Evolutionary conservation across 1,284 basidiomycete genomes (phyloP).

Genomic region (Leccinum pseudoinsigne): DNA sequence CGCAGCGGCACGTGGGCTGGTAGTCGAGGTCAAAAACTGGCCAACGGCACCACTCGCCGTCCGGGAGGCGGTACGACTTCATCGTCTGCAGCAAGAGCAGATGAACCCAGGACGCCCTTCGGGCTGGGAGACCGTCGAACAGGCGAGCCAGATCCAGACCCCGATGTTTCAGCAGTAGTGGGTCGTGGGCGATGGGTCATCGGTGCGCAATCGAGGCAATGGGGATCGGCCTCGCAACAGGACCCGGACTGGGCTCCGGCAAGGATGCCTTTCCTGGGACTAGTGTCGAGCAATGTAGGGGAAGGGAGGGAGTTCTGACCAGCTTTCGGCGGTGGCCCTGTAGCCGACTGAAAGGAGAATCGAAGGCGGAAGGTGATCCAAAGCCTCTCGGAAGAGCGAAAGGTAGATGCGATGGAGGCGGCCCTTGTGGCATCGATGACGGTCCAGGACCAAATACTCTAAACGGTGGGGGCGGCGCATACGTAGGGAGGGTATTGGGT

Average conservation of each 20-base stretch:
- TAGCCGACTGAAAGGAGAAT: conserved; percentile 43
- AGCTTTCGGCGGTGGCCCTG: conserved; percentile 50
- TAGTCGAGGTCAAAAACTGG: conserved; percentile 44
- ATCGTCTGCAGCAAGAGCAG: conserved; percentile 71
- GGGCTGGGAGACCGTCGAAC: conserved; percentile 68
- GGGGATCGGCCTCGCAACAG: conserved; percentile 54
- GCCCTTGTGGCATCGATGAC: conserved; percentile 40
- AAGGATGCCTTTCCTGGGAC: conserved; percentile 36
- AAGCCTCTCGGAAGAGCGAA: conserved; percentile 55
- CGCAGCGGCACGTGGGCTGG: conserved; percentile 53
- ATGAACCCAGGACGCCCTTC: conserved; percentile 71
- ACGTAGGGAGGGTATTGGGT: conserved; percentile 47
- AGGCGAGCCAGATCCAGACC: conserved; percentile 63
- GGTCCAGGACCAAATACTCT: conserved; percentile 46
- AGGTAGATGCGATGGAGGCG: conserved; percentile 47
- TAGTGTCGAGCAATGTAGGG: conserved; percentile 39
- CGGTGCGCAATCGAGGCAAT: conserved; percentile 37
- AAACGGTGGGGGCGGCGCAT: conserved; percentile 48
- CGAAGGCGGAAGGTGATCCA: conserved; percentile 48
- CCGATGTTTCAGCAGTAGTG: conserved; percentile 42
- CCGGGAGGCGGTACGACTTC: conserved; percentile 63
- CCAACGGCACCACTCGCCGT: conserved; percentile 42
- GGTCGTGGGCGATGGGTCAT: conserved; percentile 44
- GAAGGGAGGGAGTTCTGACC: conserved; percentile 38
- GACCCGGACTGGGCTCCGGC: conserved; percentile 48